phyloP scores from a whole-genome alignment of 1,284 basidiomycete genomes.

The Rhodotorula sp. region DNA sequence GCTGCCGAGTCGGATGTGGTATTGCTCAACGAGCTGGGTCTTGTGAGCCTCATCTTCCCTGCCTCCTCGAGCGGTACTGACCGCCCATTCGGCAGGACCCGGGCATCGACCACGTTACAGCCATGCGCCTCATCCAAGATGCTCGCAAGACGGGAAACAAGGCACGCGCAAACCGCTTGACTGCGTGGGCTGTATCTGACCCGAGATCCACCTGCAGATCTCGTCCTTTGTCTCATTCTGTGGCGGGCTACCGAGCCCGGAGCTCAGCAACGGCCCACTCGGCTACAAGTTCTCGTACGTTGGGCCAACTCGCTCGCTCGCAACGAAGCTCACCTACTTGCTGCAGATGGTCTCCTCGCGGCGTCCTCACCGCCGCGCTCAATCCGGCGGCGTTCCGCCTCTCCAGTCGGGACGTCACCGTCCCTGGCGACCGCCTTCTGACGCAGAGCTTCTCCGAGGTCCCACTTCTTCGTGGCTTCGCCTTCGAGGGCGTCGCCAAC shows the following conservation, averaged over 20 bases:
- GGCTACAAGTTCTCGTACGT: slow-evolving; percentile 82
- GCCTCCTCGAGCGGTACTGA: rapidly evolving
- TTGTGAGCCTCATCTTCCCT: neutral
- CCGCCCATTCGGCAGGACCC: slow-evolving; percentile 64
- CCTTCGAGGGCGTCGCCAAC: slow-evolving; percentile 85
- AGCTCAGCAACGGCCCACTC: slow-evolving; percentile 58
- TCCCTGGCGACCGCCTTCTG: slow-evolving; percentile 63
- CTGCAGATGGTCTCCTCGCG: slow-evolving; percentile 75
- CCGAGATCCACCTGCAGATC: slow-evolving; percentile 50
- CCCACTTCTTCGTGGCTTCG: slow-evolving; percentile 67
- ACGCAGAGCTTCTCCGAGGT: slow-evolving; percentile 64
- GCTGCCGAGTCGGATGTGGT: slow-evolving; percentile 69
- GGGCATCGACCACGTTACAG: slow-evolving; percentile 93
- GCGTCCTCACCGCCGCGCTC: slow-evolving; percentile 77
- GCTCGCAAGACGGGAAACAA: slow-evolving; percentile 60
- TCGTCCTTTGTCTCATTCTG: slow-evolving; percentile 88
- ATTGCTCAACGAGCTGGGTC: slow-evolving; percentile 86
- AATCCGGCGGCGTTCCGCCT: slow-evolving; percentile 75
- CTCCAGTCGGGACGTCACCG: slow-evolving; percentile 55
- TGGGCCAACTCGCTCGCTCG: no score
- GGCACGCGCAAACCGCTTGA: neutral
- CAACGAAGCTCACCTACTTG: neutral
- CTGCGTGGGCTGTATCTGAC: neutral
- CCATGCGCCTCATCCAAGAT: slow-evolving; percentile 68
- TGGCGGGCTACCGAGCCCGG: slow-evolving; percentile 84